Evolutionary conservation across 2,329 filamentous ascomycete species (phyloP), one percentile per base, ranked within the genome.

Genomic region (Verticillium dahliae): DNA sequence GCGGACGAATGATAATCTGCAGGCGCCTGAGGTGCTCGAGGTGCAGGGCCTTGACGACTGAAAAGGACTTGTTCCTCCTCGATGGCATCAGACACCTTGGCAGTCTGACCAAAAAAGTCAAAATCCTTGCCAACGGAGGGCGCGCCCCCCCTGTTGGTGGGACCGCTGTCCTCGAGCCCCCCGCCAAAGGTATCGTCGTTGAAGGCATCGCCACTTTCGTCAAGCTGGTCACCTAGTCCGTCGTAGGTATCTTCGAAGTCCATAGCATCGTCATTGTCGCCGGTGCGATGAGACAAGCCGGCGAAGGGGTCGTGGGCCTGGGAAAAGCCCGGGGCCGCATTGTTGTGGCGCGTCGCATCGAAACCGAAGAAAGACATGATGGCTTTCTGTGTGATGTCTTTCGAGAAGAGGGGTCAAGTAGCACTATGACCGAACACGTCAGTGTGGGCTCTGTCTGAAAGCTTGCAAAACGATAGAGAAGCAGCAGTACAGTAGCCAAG

Each of bases 171-270:
- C 62, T 75, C 76, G 63, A 76, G 18, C 69, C 71, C 72, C 13
- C 72, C 75, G 52, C 78, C 91, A 72, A 99, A 99, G 1, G 95
- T 99, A 73, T 98, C 95, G 69, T 98, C 92, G 75, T 99, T 99
- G 82, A 97, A 92, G 58, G 85, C 92, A 80, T 99, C 95, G 70
- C 94, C 91, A 22, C 90, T 89, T 73, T 99, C 94, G 70, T 97
- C 89, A 39, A 99, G 87, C 74, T 90, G 87, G 71, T 97, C 90
- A 61, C 92, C 95, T 50, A 99, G 81, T 18, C 94, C 94, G 75
- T 99, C 95, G 73, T 98, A 98, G 41, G 94, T 98, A 72, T 99
- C 92, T 69, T 99, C 95, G 69, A 98, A 99, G 69, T 98, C 90
- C 69, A 82, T 73, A 31, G 78, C 80, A 64, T 83, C 85, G 67